Percentiles rank a stretch among this genome's conserved stretches.
Conservation (phyloP, 2,329 filamentous ascomycete genomes). For the Diaporthe sp. region DNA sequence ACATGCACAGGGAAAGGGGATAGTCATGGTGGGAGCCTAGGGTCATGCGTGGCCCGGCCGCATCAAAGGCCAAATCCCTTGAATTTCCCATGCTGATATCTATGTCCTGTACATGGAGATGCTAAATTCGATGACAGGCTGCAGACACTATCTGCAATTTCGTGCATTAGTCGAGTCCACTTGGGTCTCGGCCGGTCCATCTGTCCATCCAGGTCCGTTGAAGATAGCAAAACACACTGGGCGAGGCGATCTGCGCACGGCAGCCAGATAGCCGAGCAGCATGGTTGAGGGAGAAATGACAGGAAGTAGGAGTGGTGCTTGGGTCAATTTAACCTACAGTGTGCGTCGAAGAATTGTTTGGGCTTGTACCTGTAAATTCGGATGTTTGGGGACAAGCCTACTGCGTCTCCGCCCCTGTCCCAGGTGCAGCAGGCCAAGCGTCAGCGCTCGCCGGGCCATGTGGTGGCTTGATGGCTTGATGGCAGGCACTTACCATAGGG, state of each 20-base stretch:
- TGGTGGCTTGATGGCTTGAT: background rate
- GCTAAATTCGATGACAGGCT: constrained; percentile 4
- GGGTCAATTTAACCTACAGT: constrained; percentile 73
- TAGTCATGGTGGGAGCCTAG: background rate
- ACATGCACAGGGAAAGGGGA: constrained; percentile 20
- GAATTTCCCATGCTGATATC: constrained; percentile 21
- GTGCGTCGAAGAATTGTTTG: constrained; percentile 92
- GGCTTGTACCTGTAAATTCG: constrained; percentile 88
- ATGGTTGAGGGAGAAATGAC: background rate
- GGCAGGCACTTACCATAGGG: constrained; percentile 60
- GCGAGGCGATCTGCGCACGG: constrained; percentile 4
- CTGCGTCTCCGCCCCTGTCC: constrained; percentile 82
- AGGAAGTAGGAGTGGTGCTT: background rate
- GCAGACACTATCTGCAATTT: constrained; percentile 1
- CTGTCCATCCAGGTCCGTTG: background rate
- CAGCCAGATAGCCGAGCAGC: constrained; percentile 6
- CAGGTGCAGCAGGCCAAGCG: constrained; percentile 31
- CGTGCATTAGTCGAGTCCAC: constrained; percentile 26
- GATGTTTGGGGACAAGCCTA: constrained; percentile 92
- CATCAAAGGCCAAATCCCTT: constrained; percentile 6
- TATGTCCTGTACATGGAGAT: constrained; percentile 1
- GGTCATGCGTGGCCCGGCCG: background rate
- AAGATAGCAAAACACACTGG: background rate
- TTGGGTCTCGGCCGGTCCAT: constrained; percentile 13
- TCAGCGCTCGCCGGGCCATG: background rate